Percentiles rank a stretch among this genome's conserved stretches.
These are phyloP conservation scores for Monosporascus cannonballus DNA, from an alignment of 2,329 filamentous ascomycete species.

Conservation along the genomic window DNA sequence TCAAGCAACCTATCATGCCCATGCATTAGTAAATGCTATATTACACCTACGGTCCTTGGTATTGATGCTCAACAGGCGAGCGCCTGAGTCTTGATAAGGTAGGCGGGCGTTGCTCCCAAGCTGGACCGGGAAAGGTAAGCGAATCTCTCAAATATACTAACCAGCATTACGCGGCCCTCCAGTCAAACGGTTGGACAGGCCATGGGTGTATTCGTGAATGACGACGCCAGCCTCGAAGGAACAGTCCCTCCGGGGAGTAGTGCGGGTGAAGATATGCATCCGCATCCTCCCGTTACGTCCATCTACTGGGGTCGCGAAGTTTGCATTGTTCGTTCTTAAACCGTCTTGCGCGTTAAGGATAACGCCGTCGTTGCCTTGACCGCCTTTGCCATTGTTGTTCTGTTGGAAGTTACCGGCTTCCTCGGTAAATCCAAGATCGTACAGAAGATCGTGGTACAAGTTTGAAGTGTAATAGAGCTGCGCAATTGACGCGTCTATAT, in stretches of 20 bases:
- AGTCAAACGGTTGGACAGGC: constrained; percentile 51
- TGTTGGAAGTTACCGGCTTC: constrained; percentile 53
- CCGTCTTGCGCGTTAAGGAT: constrained; percentile 54
- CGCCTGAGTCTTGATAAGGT: too few relatives aligned
- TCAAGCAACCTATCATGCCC: constrained; percentile 29
- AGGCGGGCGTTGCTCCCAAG: too few relatives aligned
- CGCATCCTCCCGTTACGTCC: constrained; percentile 47
- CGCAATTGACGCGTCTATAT: constrained; percentile 48
- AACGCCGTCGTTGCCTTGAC: constrained; percentile 43
- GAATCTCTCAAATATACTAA: too few relatives aligned
- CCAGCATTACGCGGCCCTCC: constrained; percentile 48
- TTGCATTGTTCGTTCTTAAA: constrained; percentile 48
- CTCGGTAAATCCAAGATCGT: constrained; percentile 52
- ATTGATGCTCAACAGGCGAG: too few relatives aligned
- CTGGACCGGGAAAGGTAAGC: too few relatives aligned
- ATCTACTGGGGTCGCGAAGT: constrained; percentile 49
- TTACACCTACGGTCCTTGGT: too few relatives aligned
- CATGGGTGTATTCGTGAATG: constrained; percentile 54
- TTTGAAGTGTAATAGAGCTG: constrained; percentile 58
- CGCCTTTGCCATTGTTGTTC: constrained; percentile 50
- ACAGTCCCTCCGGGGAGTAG: constrained; percentile 44
- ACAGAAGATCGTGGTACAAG: constrained; percentile 53
- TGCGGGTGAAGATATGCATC: constrained; percentile 51
- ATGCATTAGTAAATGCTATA: too few relatives aligned
- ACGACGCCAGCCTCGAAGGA: constrained; percentile 55